These are phyloP conservation scores for Senecio squalidus DNA, from an alignment of 140 eudicot genomes.

Conservation along the genomic window DNA sequence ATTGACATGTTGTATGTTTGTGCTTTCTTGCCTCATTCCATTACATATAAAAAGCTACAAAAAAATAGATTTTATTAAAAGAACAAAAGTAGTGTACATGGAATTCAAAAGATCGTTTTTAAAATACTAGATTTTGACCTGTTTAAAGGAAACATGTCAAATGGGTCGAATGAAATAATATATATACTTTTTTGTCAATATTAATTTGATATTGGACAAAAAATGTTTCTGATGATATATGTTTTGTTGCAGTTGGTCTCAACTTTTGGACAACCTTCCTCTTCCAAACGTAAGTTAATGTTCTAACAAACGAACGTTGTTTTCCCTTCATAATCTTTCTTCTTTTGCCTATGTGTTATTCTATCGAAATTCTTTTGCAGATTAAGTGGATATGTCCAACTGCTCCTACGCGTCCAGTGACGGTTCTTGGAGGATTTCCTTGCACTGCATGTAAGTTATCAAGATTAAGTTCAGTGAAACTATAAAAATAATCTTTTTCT, in stretches of 20 bases:
- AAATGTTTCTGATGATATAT: too few species aligned
- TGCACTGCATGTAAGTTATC: constrained; percentile 82
- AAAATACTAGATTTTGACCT: too few species aligned
- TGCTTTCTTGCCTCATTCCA: constrained; percentile 20
- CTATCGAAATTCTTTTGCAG: constrained; percentile 24
- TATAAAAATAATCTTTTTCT: background rate
- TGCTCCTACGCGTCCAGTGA: constrained; percentile 98
- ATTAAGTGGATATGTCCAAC: constrained; percentile 99
- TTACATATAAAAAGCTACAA: background rate
- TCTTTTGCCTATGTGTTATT: background rate
- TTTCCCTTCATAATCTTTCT: background rate
- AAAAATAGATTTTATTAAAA: background rate
- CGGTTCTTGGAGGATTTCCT: constrained; percentile 86
- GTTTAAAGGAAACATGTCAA: too few species aligned
- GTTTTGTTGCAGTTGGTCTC: constrained; percentile 71
- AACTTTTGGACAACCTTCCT: constrained; percentile 84
- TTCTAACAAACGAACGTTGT: background rate
- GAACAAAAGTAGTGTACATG: constrained; percentile 8
- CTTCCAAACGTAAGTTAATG: constrained; percentile 69
- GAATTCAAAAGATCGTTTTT: too few species aligned
- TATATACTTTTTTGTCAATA: too few species aligned
- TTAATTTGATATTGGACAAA: too few species aligned
- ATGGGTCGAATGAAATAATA: too few species aligned
- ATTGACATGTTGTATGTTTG: constrained; percentile 3
- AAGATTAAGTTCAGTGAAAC: constrained; percentile 4